Conservation (phyloP, 345 rosid genomes). For the Eutrema heterophyllum region DNA sequence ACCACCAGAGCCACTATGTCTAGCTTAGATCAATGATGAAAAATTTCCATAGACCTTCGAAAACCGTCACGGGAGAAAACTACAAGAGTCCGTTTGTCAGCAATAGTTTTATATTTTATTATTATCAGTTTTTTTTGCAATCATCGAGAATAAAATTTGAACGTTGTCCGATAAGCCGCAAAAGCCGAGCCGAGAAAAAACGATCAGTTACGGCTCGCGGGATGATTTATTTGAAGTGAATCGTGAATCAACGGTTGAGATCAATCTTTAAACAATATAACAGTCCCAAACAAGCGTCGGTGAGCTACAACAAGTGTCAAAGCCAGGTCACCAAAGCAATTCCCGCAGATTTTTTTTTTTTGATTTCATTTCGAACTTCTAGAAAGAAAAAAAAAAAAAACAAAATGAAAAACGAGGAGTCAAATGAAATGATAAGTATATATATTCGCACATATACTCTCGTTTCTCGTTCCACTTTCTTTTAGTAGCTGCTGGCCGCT, state of each 20-base stretch:
- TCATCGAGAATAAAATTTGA: conserved; percentile 24
- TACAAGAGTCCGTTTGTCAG: conserved; percentile 15
- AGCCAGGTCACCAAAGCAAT: conserved; percentile 19
- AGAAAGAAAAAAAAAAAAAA: background rate
- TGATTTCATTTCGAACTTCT: background rate
- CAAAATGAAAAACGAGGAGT: background rate
- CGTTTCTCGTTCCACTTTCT: conserved; percentile 10
- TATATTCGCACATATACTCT: conserved; percentile 23
- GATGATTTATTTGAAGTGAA: conserved; percentile 3
- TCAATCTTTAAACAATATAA: background rate
- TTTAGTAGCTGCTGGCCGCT: conserved; percentile 28
- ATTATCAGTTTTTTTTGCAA: background rate
- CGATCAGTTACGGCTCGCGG: background rate
- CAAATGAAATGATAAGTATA: conserved; percentile 20
- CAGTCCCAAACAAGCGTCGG: background rate
- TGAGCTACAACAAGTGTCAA: conserved; percentile 17
- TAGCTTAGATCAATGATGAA: too few relatives aligned
- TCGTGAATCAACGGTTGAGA: conserved; percentile 1
- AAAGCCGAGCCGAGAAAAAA: conserved; percentile 15
- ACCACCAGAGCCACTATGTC: too few relatives aligned
- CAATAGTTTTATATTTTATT: background rate
- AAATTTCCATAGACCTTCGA: background rate
- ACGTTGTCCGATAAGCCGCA: conserved; percentile 27
- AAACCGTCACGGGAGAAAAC: conserved; percentile 26
- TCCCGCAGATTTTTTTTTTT: background rate